A percentile compares a stretch with the other conserved stretches of the same genome.
Conservation (phyloP, 371 early-diverging fungal species). For the Gilbertella persicaria region DNA sequence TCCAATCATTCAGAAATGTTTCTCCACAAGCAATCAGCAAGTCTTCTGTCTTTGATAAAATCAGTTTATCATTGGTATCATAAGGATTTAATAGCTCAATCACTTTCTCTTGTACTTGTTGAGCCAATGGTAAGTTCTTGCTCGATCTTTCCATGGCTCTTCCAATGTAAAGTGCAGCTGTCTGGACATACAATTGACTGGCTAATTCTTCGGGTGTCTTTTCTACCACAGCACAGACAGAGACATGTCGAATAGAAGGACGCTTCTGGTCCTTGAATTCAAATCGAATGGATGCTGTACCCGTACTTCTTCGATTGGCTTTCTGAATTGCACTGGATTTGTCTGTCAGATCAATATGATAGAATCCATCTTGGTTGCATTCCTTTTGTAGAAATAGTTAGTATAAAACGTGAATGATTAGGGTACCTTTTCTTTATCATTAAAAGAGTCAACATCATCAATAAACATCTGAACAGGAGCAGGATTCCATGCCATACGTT, state of each 20-base stretch:
- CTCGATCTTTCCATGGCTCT: constrained; percentile 21
- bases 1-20: constrained; percentile 19
- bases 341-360: constrained; percentile 45
- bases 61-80: constrained; percentile 14
- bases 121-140: constrained; percentile 10
- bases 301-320: constrained; percentile 16
- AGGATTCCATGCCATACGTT: constrained; percentile 26
- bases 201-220: constrained; percentile 32
- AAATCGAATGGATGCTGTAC: constrained; percentile 10
- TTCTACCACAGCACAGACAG: constrained; percentile 35
- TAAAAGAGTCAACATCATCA: constrained; percentile 11
- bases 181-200: constrained; percentile 32
- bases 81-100: constrained; percentile 13
- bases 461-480: constrained; percentile 5
- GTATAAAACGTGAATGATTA: background rate
- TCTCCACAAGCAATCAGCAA: constrained; percentile 23
- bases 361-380: constrained; percentile 10
- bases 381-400: background rate
- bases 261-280: constrained; percentile 8
- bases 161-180: constrained; percentile 23
- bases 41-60: constrained; percentile 12
- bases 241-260: constrained; percentile 19
- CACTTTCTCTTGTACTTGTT: constrained; percentile 20
- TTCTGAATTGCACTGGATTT: constrained; percentile 19
- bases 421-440: constrained; percentile 19